A percentile compares a stretch with the other conserved stretches of the same genome.
phyloP scores from a whole-genome alignment of 768 basidiomycete species.

The Lactarius deliciosus region DNA sequence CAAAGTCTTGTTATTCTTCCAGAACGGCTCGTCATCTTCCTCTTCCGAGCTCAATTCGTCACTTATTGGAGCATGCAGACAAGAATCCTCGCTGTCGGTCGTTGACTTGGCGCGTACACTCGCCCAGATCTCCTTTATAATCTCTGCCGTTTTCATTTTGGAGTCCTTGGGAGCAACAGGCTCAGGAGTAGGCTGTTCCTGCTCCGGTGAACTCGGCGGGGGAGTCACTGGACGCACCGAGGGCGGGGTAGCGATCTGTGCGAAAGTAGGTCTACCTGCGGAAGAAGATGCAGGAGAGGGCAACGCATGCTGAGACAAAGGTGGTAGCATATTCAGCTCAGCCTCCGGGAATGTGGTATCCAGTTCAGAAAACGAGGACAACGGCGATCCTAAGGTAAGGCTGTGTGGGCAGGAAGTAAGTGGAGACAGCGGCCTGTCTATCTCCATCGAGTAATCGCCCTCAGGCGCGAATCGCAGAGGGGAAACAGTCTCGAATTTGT shows the following conservation, averaged over 20 bases:
- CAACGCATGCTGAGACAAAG: conserved; percentile 2
- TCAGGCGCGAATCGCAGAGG: conserved; percentile 10
- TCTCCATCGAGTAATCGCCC: conserved; percentile 21
- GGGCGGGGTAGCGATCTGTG: background rate
- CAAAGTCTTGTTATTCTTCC: conserved; percentile 12
- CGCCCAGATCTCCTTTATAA: conserved; percentile 68
- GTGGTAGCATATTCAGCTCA: background rate
- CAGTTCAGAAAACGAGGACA: conserved; percentile 20
- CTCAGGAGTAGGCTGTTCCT: conserved; percentile 32
- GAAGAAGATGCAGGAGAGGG: conserved; percentile 21
- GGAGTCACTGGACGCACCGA: conserved; percentile 33
- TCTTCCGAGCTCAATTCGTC: conserved; percentile 32
- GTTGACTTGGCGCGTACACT: conserved; percentile 45
- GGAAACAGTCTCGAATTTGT: conserved; percentile 9
- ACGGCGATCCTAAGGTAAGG: conserved; percentile 10
- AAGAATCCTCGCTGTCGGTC: conserved; percentile 44
- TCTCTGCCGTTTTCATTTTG: conserved; percentile 49
- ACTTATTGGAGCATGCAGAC: conserved; percentile 29
- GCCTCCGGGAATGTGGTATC: background rate
- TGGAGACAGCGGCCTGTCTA: conserved; percentile 18
- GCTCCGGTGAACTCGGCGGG: conserved; percentile 29
- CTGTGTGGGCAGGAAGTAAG: conserved; percentile 17
- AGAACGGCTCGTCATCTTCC: conserved; percentile 28
- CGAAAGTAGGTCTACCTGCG: background rate
- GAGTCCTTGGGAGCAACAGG: conserved; percentile 38